Percentiles rank a stretch among this genome's conserved stretches.
Evolutionary conservation across 345 rosid genomes (phyloP).

Genomic region (Sisymbrium altissimum): DNA sequence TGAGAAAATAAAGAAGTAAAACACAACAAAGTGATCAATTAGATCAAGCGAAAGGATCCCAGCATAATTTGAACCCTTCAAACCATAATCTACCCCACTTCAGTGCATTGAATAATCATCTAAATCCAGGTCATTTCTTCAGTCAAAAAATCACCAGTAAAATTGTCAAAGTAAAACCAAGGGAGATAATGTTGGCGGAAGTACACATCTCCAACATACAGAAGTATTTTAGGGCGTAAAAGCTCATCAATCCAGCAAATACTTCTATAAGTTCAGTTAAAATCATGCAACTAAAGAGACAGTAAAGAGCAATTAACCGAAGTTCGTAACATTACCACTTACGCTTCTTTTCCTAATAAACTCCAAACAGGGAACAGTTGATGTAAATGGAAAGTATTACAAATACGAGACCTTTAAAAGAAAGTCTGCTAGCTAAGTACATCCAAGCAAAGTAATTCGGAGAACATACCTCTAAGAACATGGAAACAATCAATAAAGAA

Average conservation of each 20-base stretch:
- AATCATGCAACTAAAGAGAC: constrained; percentile 1
- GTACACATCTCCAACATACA: constrained; percentile 13
- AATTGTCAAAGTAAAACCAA: neutral
- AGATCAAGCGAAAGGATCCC: constrained; percentile 15
- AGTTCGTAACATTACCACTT: neutral
- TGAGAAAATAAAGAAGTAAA: constrained; percentile 14
- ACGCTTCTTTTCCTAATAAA: neutral
- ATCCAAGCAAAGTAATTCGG: neutral
- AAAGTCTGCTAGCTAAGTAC: constrained; percentile 7
- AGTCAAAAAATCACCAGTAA: neutral
- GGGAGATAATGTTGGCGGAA: neutral
- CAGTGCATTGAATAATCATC: neutral
- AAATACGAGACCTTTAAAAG: neutral
- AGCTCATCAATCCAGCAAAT: constrained; percentile 12
- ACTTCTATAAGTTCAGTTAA: constrained; percentile 12
- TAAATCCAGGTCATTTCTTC: neutral
- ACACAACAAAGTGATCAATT: neutral
- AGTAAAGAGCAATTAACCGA: neutral
- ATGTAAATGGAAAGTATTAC: neutral
- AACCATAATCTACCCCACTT: constrained; percentile 16
- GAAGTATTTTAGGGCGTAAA: neutral
- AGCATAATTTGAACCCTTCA: constrained; percentile 14
- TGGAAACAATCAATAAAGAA: neutral
- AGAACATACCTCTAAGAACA: constrained; percentile 18
- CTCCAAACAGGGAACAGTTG: neutral